Evolutionary conservation across 2,329 filamentous ascomycete genomes (phyloP), one percentile per base, ranked within the genome.

Genomic region (Alternaria brassicae): DNA sequence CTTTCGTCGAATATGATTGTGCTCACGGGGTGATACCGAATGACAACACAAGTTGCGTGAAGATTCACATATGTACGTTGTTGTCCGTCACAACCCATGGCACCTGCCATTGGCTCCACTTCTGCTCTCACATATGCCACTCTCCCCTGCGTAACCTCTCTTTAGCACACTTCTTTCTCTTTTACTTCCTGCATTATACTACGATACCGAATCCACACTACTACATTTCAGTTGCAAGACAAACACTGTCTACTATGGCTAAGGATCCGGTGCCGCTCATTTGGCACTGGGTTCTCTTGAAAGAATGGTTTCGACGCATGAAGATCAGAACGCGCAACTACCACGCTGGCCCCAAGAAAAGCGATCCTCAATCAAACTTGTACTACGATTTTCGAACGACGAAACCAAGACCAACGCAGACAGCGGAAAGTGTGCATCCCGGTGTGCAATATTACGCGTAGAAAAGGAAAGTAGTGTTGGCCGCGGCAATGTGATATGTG

Each of bases 321-420:
- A 45, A 50, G 23, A 53, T 50, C 15, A 55, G 49, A 13, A 28
- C 27, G 37, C 23, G 47, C 19, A 47, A 54, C 36, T 39, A 50
- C 8, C 44, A 54, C 15, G 56, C 34, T 7, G 56, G 51, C 3
- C 56, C 56, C 5, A 30, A n/a, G 15, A 27, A n/a, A 4, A 45
- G 30, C 9, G 39, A 50, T 15, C 25, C 45, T 23, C 42, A 59
- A 9, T 50, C 51, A 12, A 21, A 51, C 27, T 32, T 59, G n/a
- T 59, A 59, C 19, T 59, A 49, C 27, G 51, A 59, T 7, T 59
- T 34, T 25, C 27, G 51, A 12, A 42, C 41, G 4, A 54, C 52
- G 28, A 41, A 44, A 19, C 32, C 34, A 28, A 21, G 51, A 13
- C 34, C 32, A 4, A 39, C n/a, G 15, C 50, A 53, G 37, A 48